A percentile compares a stretch with the other conserved stretches of the same genome.
phyloP scores from a whole-genome alignment of 306 rosid genomes.

The Neltuma alba region DNA sequence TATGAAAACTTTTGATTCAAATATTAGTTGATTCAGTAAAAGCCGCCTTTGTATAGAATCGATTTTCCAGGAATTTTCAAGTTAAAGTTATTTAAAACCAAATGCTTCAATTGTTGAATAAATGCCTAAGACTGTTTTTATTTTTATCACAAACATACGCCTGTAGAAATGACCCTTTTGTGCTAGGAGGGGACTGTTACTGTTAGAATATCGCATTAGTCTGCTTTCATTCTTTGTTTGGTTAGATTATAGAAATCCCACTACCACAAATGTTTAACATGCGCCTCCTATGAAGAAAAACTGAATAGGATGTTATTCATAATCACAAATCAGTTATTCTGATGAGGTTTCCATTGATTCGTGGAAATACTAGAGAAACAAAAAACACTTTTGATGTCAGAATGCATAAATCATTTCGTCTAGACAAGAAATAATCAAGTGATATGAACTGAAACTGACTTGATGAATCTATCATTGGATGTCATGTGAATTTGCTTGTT shows the following conservation, averaged over 20 bases:
- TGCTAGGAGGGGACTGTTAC: neutral
- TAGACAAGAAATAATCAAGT: neutral
- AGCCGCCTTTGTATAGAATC: no score
- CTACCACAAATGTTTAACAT: neutral
- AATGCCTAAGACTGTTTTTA: neutral
- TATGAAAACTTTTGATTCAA: no score
- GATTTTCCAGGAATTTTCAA: no score
- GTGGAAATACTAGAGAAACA: conserved; percentile 18
- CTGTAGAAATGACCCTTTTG: neutral
- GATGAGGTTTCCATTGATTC: neutral
- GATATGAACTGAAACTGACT: neutral
- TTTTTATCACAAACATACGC: neutral
- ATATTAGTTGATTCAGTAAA: no score
- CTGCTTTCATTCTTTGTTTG: neutral
- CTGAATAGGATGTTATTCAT: neutral
- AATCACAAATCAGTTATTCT: conserved; percentile 18
- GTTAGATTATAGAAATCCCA: neutral
- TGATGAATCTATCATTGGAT: conserved; percentile 9
- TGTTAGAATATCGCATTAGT: neutral
- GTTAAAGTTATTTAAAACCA: no score
- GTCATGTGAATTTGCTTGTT: conserved; percentile 17
- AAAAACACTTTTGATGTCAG: conserved; percentile 5
- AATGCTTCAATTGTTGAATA: neutral
- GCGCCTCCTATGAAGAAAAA: neutral
- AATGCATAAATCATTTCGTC: neutral